Base-by-base conservation (phyloP, 2,329 filamentous ascomycete species). In the Rhinocladiella similis region DNA sequence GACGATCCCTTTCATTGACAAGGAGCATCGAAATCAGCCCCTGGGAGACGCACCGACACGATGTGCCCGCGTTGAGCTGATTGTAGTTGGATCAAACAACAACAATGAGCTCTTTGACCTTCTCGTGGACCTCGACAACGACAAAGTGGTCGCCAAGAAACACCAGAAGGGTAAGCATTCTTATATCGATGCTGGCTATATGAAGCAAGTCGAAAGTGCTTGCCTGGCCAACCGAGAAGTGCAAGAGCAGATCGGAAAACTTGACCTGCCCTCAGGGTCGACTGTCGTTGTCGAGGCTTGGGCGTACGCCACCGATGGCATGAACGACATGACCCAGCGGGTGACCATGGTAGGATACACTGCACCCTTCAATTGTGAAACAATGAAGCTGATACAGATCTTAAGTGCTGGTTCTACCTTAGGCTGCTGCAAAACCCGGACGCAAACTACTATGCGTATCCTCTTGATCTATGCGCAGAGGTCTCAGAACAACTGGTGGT, bases 381-480 rank as follows among this genome's bases (percentile, higher is more conserved):
- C 7, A 43, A n/a, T 20, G 10, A 19, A 16, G 19, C 13, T 43
- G 19, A 43, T 43, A 4, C 22, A 7, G 22, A 25, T 20, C 7
- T 47, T n/a, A 12, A 67, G 66, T 69, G 63, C 46, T 68, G 61
- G 54, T 72, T 74, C 53, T 75, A 75, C 61, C 68, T 74, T 66
- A 65, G 73, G 3, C 59, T 79, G 0, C 47, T 69, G 0, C 66
- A 73, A 0, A 69, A 79, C 25, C 64, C 66, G 0, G 79, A 82
- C 53, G 75, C 79, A 36, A 83, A 84, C 63, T 78, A 80, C 67
- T 83, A 83, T 61, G 80, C 81, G 3, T 83, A 83, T 52, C 81
- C 81, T 0, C 72, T 83, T 4, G 76, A 81, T 51, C 70, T 83
- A 20, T 76, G 74, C 45, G 76, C 78, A 5, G 79, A 83, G 63